Conservation (phyloP, 2,329 filamentous ascomycete genomes). For the Akanthomyces uredinophilus region DNA sequence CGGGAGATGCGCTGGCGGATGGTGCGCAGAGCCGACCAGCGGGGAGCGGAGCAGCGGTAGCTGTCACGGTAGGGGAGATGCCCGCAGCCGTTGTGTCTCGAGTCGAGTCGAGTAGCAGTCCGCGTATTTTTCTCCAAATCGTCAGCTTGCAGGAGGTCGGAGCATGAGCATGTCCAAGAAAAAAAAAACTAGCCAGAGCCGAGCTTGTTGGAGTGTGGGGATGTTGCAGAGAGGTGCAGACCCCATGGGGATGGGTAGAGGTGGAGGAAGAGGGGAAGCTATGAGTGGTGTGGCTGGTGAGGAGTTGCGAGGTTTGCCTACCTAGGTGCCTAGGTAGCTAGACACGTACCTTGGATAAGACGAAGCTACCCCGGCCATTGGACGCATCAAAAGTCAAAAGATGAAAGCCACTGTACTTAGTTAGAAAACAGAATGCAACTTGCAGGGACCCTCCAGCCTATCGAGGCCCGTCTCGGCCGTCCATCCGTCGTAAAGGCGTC, state of each 20-base stretch:
- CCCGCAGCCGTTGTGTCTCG: background rate
- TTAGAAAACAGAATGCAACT: background rate
- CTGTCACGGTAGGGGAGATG: no score
- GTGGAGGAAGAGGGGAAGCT: slow-evolving; percentile 14
- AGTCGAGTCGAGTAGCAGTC: background rate
- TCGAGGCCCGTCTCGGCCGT: background rate
- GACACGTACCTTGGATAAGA: background rate
- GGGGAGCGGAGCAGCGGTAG: background rate
- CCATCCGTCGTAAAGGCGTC: background rate
- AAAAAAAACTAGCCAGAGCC: slow-evolving; percentile 9
- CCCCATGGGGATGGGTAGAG: slow-evolving; percentile 11
- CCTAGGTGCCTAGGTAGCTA: no score
- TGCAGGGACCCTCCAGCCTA: background rate
- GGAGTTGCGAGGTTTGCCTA: background rate
- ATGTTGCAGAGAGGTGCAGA: slow-evolving; percentile 7
- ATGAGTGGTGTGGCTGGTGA: background rate
- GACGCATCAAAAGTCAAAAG: background rate
- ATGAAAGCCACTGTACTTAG: background rate
- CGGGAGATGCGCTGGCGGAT: background rate
- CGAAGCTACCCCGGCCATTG: background rate
- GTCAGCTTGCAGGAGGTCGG: background rate
- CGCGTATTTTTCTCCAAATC: slow-evolving; percentile 12
- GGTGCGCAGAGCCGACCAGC: background rate
- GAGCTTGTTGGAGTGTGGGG: slow-evolving; percentile 15
- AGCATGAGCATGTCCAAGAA: background rate